Percentiles rank a stretch among this genome's conserved stretches.
Evolutionary conservation across 176 grass and related monocot species (phyloP).

Genomic region (Oryza rufipogon): DNA sequence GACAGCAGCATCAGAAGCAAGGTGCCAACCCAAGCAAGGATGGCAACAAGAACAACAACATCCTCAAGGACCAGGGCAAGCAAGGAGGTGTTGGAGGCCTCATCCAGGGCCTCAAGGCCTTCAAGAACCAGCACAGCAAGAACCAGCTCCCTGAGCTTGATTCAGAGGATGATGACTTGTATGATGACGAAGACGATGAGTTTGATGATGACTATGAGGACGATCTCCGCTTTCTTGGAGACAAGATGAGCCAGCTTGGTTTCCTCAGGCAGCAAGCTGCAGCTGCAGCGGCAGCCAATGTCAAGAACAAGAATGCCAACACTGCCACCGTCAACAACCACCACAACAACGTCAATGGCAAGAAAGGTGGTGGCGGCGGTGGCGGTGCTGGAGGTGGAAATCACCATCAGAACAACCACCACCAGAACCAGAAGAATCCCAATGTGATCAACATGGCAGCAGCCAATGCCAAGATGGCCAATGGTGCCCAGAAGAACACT

Average conservation of each 20-base stretch:
- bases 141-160: constrained; percentile 56
- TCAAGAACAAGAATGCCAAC: constrained; percentile 51
- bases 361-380: constrained; percentile 45
- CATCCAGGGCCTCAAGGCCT: constrained; percentile 85
- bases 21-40: constrained; percentile 49
- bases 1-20: constrained; percentile 63
- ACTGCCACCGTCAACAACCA: constrained; percentile 38
- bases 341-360: constrained; percentile 47
- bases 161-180: constrained; percentile 72
- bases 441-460: constrained; percentile 66
- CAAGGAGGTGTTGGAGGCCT: constrained; percentile 63
- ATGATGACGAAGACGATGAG: constrained; percentile 66
- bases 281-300: background rate
- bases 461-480: constrained; percentile 59
- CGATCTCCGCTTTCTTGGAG: constrained; percentile 61
- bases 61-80: constrained; percentile 68
- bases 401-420: constrained; percentile 58
- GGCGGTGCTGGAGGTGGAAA: constrained; percentile 30
- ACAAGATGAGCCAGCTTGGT: constrained; percentile 83
- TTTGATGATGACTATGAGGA: constrained; percentile 67
- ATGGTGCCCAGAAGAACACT: constrained; percentile 35
- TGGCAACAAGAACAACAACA: constrained; percentile 48
- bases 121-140: constrained; percentile 88
- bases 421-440: constrained; percentile 58
- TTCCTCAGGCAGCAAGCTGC: constrained; percentile 49